Base-by-base conservation (phyloP, 176 grass and related monocot genomes). In the Poa pratensis region DNA sequence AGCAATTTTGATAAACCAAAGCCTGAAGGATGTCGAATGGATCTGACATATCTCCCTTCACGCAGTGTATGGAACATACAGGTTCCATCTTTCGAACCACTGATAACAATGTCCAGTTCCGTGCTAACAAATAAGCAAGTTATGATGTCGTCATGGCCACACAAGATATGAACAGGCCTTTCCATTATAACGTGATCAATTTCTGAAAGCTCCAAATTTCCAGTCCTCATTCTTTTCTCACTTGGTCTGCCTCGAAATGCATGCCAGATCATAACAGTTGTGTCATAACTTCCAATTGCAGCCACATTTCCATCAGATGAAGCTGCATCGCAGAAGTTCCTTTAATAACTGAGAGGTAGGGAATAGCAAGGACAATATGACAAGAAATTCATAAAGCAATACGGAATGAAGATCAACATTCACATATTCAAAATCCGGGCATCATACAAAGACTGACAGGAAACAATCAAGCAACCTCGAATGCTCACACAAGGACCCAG, bases 241-340 rank as follows among this genome's bases (percentile, higher is more conserved):
- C 27, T 81, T 79, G 83, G 79, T 87, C 88, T 94, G 75, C 93
- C 91, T 83, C 90, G 91, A 85, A 92, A 93, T n/a, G 91, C 84
- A 88, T 95, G 93, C 96, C 96, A 98, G 54, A 98, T 82, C 96
- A 98, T 95, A 81, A 94, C 93, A 60, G 96, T 98, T 78, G 96
- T 98, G 80, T 98, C 96, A 90, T 98, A 90, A 83, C 96, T 95
- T 92, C 96, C 96, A 61, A 91, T 98, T 9, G 93, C 96, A 86
- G 95, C 76, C 35, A 98, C 89, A 37, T 82, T 95, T 78, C 93
- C 96, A 28, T 95, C 91, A 58, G 93, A 95, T 80, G 96, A 98
- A 87, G 92, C 93, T 98, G 93, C 69, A 94, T 49, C 45, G 57
- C 48, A 73, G 80, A 89, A 40, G 9, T 78, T 54, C 63, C 40